A percentile compares a stretch with the other conserved stretches of the same genome.
Evolutionary conservation across 2,329 filamentous ascomycete genomes (phyloP).

Genomic region (Colletotrichum limetticola): DNA sequence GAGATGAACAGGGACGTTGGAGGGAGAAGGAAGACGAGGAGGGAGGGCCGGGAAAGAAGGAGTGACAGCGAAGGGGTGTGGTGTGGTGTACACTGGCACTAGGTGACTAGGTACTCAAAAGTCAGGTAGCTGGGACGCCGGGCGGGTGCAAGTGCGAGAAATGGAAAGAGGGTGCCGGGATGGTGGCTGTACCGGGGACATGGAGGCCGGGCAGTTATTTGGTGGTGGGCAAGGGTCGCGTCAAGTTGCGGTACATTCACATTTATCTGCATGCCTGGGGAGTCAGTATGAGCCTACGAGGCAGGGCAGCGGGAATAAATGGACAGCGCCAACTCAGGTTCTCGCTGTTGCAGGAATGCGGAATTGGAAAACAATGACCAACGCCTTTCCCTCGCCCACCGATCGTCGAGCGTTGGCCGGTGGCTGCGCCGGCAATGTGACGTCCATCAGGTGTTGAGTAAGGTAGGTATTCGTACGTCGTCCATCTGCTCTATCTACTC

Average conservation of each 20-base stretch:
- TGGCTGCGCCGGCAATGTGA: background rate
- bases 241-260: background rate
- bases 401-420: background rate
- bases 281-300: background rate
- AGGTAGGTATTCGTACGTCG: background rate
- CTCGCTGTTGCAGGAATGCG: background rate
- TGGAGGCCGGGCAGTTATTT: background rate
- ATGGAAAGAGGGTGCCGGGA: background rate
- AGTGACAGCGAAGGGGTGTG: constrained; percentile 28
- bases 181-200: constrained; percentile 16
- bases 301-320: background rate
- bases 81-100: background rate
- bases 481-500: too few relatives aligned
- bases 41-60: constrained; percentile 17
- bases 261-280: background rate
- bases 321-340: background rate
- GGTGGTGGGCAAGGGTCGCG: background rate
- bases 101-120: background rate
- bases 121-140: constrained; percentile 21
- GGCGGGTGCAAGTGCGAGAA: constrained; percentile 17
- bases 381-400: background rate
- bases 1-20: constrained; percentile 21
- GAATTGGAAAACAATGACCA: constrained; percentile 2
- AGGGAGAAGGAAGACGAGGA: constrained; percentile 7
- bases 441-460: background rate